Conservation (phyloP, 257 asterid genomes). For the Primulina huaijiensis region DNA sequence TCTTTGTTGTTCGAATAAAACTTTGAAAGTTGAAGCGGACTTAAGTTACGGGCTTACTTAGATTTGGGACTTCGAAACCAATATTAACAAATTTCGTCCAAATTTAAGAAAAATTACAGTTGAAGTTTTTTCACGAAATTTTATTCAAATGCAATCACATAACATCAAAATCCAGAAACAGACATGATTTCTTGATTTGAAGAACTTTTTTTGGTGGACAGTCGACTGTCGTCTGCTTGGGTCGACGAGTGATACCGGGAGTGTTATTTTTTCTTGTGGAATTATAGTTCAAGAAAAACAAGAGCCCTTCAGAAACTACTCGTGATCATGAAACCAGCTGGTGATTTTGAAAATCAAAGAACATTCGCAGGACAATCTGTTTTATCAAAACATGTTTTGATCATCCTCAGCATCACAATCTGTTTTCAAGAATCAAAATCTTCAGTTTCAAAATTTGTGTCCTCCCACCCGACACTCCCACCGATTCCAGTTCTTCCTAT, state of each 20-base stretch:
- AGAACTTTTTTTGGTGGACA: too few relatives aligned
- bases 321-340: constrained; percentile 18
- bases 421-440: constrained; percentile 22
- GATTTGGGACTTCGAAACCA: too few relatives aligned
- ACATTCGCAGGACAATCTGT: constrained; percentile 21
- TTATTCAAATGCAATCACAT: too few relatives aligned
- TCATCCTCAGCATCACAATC: constrained; percentile 22
- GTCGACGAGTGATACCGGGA: too few relatives aligned
- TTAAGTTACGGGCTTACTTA: too few relatives aligned
- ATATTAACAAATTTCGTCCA: too few relatives aligned
- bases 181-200: too few relatives aligned
- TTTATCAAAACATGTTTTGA: constrained; percentile 1
- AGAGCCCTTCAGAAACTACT: background rate
- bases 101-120: too few relatives aligned
- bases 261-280: background rate
- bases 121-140: too few relatives aligned
- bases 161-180: too few relatives aligned
- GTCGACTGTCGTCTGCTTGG: too few relatives aligned
- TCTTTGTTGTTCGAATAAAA: background rate
- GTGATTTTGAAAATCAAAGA: constrained; percentile 4
- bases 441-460: constrained; percentile 22
- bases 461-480: constrained; percentile 51
- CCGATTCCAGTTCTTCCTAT: constrained; percentile 86
- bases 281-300: constrained; percentile 1
- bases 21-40: background rate